Percentiles rank a stretch among this genome's conserved stretches.
Evolutionary conservation across 2,329 filamentous ascomycete genomes (phyloP).

Genomic region (Colletotrichum tamarilloi): DNA sequence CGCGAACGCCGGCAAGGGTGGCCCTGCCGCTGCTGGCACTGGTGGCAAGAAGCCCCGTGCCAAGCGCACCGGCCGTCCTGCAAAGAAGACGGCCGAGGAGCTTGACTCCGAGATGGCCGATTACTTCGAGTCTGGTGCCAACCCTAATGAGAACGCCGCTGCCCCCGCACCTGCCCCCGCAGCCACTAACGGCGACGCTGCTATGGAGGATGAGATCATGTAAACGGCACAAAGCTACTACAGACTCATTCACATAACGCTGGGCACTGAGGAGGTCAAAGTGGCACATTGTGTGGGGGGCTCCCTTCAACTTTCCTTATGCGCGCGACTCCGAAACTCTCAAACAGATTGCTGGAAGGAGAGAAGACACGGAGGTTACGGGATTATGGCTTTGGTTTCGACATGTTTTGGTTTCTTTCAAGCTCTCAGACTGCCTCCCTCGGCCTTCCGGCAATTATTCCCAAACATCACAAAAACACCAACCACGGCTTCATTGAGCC

Average conservation of each 20-base stretch:
- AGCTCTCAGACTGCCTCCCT: constrained; percentile 28
- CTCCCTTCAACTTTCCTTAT: constrained; percentile 24
- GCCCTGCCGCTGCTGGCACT: constrained; percentile 54
- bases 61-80: constrained; percentile 70
- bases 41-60: constrained; percentile 66
- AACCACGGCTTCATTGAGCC: constrained; percentile 1
- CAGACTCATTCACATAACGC: constrained; percentile 1
- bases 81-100: constrained; percentile 93
- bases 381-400: constrained; percentile 30
- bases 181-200: constrained; percentile 62
- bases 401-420: constrained; percentile 27
- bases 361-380: constrained; percentile 18
- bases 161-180: constrained; percentile 59
- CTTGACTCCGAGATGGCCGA: constrained; percentile 98
- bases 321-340: constrained; percentile 19
- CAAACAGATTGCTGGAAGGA: constrained; percentile 29
- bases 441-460: constrained; percentile 18
- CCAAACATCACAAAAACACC: constrained; percentile 20
- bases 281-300: background rate
- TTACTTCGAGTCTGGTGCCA: constrained; percentile 76
- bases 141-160: constrained; percentile 55
- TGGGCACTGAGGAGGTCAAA: constrained; percentile 1
- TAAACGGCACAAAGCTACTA: constrained; percentile 39
- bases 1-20: constrained; percentile 52
- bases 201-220: constrained; percentile 76